Base-by-base conservation (phyloP, 2,329 filamentous ascomycete species). In the Pseudomassariella vexata region DNA sequence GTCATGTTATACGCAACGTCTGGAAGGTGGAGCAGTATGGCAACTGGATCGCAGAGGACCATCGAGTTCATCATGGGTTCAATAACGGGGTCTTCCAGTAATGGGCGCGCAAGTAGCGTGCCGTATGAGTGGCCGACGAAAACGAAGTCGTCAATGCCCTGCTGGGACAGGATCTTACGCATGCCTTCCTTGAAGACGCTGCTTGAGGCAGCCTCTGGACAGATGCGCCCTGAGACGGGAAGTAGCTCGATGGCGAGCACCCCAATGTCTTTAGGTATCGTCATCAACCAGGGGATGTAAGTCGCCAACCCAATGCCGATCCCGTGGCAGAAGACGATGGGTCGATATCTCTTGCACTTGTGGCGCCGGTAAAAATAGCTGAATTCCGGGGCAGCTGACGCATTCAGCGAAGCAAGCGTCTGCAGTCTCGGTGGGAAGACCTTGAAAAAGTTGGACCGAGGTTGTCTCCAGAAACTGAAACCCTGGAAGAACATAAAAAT, bases 381-480 rank as follows among this genome's bases (percentile, higher is more conserved):
- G 12, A 40, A 30, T 10, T 30, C n/a, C 5, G 29, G 21, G 12
- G 35, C 25, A 5, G 29, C 35, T 15, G 38, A 40, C 10, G 21
- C 10, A 7, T 15, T 18, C 3, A 20, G 18, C 2, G 35, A 14
- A n/a, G 36, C 21, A 6, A 38, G 28, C 6, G 35, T 38, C 32
- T 35, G 29, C 2, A 35, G 39, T 16, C 45, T 37, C 12, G 41
- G 28, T 2, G 43, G 45, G 20, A 45, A 47, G 24, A 37, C 26
- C n/a, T 22, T 36, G 35, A 46, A 34, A 21, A 46, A 45, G 10
- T 36, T 39, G 3, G 24, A 28, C 11, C 41, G 40, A 3, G 46
- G 37, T 19, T 38, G 39, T 10, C 39, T 35, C 30, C 45, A 41
- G 29, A 45, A 45, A n/a, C 23, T 25, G 33, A 40, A 46, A 6